phyloP scores from a whole-genome alignment of 805 yeast species.

The Sugiyamaella boreocaroliniensis region DNA sequence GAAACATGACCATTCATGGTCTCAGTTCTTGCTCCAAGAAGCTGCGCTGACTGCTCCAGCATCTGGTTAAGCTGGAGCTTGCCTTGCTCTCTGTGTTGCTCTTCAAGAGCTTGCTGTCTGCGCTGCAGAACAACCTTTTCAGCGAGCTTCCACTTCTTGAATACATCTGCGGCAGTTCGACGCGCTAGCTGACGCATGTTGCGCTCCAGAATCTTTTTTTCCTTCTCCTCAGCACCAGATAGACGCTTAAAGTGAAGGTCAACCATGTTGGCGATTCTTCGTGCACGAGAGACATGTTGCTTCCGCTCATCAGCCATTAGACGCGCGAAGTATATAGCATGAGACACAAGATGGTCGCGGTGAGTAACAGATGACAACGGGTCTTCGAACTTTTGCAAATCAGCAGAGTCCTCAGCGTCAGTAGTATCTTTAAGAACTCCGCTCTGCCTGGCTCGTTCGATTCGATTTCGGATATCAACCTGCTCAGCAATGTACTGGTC shows the following conservation, averaged over 20 bases:
- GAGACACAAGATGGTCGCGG: constrained; percentile 68
- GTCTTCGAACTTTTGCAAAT: constrained; percentile 39
- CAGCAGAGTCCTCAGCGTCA: constrained; percentile 2
- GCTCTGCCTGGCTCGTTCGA: constrained; percentile 41
- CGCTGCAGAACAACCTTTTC: constrained; percentile 69
- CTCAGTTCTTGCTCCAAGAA: constrained; percentile 76
- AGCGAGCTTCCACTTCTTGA: constrained; percentile 86
- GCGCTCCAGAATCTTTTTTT: constrained; percentile 66
- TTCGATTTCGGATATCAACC: constrained; percentile 35
- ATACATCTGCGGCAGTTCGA: constrained; percentile 74
- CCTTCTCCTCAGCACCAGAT: constrained; percentile 82
- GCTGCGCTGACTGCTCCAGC: constrained; percentile 83
- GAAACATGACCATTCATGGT: constrained; percentile 19
- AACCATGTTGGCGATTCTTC: constrained; percentile 70
- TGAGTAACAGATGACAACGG: constrained; percentile 49
- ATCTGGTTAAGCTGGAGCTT: constrained; percentile 82
- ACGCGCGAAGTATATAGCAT: constrained; percentile 65
- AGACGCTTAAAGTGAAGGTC: constrained; percentile 82
- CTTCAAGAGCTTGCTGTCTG: constrained; percentile 57
- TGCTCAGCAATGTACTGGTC: constrained; percentile 52
- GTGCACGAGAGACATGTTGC: constrained; percentile 58
- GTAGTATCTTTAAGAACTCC: constrained; percentile 20
- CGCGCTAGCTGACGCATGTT: constrained; percentile 66
- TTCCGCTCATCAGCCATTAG: constrained; percentile 60
- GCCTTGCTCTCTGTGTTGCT: constrained; percentile 70